Conservation (phyloP, 352 stramenopile species). For the Blastocystis sp. region DNA sequence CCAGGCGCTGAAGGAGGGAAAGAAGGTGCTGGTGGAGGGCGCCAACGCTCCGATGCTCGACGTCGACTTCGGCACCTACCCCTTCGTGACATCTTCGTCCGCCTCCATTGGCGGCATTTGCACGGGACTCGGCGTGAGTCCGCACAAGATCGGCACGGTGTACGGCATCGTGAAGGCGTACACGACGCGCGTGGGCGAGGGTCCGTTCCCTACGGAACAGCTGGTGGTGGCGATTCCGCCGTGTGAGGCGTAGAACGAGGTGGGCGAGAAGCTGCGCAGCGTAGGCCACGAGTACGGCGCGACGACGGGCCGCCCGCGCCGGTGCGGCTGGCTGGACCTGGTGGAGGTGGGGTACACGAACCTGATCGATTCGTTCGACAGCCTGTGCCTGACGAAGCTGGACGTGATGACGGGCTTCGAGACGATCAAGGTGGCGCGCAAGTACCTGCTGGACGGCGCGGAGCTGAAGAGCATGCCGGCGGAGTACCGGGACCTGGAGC, state of each 20-base stretch:
- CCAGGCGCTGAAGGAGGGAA: constrained; percentile 87
- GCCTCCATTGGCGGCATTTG: constrained; percentile 92
- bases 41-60: constrained; percentile 99
- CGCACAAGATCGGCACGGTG: constrained; percentile 80
- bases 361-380: constrained; percentile 90
- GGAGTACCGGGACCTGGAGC: constrained; percentile 69
- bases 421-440: constrained; percentile 76
- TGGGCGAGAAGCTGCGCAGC: constrained; percentile 80
- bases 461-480: constrained; percentile 16
- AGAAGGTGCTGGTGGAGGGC: constrained; percentile 95
- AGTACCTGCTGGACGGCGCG: constrained; percentile 61
- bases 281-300: constrained; percentile 90
- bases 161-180: constrained; percentile 98
- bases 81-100: constrained; percentile 97
- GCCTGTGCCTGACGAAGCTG: constrained; percentile 97
- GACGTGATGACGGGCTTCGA: constrained; percentile 95
- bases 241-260: constrained; percentile 76
- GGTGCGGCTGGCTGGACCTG: constrained; percentile 93
- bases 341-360: constrained; percentile 85
- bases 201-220: constrained; percentile 96
- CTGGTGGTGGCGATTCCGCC: constrained; percentile 70
- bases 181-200: constrained; percentile 95
- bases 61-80: constrained; percentile 99
- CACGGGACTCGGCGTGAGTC: constrained; percentile 76
- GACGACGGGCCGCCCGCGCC: constrained; percentile 90